A percentile compares a stretch with the other conserved stretches of the same genome.
These are phyloP conservation scores for Neofusicoccum umdonicola DNA, from an alignment of 2,329 filamentous ascomycete species.

Conservation along the genomic window DNA sequence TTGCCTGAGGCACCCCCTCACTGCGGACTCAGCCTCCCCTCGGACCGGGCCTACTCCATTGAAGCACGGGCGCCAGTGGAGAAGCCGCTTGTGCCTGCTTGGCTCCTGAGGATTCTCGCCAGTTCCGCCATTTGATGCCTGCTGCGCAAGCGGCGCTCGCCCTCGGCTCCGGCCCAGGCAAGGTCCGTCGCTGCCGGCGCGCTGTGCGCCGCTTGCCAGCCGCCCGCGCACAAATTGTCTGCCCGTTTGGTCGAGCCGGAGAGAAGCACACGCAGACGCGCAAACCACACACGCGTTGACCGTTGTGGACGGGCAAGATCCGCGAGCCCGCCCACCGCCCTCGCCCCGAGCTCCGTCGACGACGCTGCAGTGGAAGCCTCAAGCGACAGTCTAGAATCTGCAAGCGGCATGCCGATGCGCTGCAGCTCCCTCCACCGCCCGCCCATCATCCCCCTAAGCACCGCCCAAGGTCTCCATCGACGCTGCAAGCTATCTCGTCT, in stretches of 20 bases:
- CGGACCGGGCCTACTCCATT: slow-evolving; percentile 14
- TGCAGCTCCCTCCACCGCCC: slow-evolving; percentile 4
- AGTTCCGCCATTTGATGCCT: slow-evolving; percentile 4
- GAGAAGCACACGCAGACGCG: slow-evolving; percentile 1
- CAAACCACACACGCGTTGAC: slow-evolving; percentile 2
- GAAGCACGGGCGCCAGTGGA: slow-evolving; percentile 10
- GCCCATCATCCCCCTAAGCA: slow-evolving; percentile 1
- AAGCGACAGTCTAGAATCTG: slow-evolving; percentile 5
- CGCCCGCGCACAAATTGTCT: neutral
- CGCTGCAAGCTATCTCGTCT: slow-evolving; percentile 8
- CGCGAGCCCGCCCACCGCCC: neutral
- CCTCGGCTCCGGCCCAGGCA: slow-evolving; percentile 2
- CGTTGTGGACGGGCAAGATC: neutral
- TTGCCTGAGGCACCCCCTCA: slow-evolving; percentile 15
- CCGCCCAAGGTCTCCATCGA: neutral
- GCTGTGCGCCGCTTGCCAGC: neutral
- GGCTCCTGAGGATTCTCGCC: slow-evolving; percentile 14
- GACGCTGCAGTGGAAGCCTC: neutral
- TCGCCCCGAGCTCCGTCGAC: slow-evolving; percentile 5
- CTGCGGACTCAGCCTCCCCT: slow-evolving; percentile 4
- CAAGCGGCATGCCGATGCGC: neutral
- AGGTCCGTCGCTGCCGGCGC: slow-evolving; percentile 6
- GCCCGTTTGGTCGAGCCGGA: neutral
- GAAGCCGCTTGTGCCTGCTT: slow-evolving; percentile 11
- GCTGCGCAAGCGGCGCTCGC: slow-evolving; percentile 1